Percentiles rank a stretch among this genome's conserved stretches.
These are phyloP conservation scores for Fusarium tupiense DNA, from an alignment of 2,329 filamentous ascomycete genomes.

Conservation along the genomic window DNA sequence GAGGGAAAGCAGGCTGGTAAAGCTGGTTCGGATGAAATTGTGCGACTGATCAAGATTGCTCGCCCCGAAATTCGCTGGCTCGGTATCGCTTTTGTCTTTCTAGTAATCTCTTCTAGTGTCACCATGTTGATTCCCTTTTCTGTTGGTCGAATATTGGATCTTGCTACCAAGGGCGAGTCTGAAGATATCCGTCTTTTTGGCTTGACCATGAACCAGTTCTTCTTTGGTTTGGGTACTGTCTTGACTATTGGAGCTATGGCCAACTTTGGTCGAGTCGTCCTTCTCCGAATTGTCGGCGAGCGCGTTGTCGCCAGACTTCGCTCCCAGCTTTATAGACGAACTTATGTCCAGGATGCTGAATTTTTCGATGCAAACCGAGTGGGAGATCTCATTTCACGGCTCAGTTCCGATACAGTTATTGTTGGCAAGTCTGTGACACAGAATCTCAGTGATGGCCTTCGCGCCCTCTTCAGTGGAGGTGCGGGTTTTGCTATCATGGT, in stretches of 20 bases:
- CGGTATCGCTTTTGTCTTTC: conserved; percentile 79
- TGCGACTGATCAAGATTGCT: conserved; percentile 89
- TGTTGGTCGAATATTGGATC: conserved; percentile 93
- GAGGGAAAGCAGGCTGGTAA: conserved; percentile 70
- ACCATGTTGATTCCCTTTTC: conserved; percentile 98
- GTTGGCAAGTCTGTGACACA: conserved; percentile 99
- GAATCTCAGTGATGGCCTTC: conserved; percentile 94
- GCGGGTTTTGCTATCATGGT: conserved; percentile 94
- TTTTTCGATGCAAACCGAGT: conserved; percentile 99
- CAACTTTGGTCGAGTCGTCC: conserved; percentile 93
- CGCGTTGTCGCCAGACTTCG: conserved; percentile 90
- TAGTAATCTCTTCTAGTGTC: conserved; percentile 89
- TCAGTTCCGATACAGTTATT: conserved; percentile 96
- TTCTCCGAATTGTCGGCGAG: conserved; percentile 93
- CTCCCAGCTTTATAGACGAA: conserved; percentile 88
- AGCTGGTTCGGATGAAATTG: conserved; percentile 79
- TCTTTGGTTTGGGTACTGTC: conserved; percentile 78
- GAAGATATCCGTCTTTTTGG: conserved; percentile 82
- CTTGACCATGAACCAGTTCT: conserved; percentile 87
- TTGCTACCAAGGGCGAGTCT: conserved; percentile 78
- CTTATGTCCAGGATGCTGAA: conserved; percentile 96
- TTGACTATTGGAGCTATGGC: conserved; percentile 86
- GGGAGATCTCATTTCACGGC: conserved; percentile 92
- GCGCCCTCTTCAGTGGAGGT: conserved; percentile 87
- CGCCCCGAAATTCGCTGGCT: conserved; percentile 84